Evolutionary conservation across 2,329 filamentous ascomycete species (phyloP).

Genomic region (Penicillium expansum): DNA sequence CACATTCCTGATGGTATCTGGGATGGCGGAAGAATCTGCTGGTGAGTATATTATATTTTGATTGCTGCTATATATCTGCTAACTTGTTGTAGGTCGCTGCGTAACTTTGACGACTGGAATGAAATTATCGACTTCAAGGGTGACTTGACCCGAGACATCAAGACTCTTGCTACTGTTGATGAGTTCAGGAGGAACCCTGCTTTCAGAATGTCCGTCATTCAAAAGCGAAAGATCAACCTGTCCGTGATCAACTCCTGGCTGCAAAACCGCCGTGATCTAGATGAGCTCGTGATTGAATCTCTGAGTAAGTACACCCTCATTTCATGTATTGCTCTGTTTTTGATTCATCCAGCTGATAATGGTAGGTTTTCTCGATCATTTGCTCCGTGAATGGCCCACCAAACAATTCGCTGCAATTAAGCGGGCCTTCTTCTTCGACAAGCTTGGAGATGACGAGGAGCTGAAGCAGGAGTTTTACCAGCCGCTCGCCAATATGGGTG

Average conservation of each 20-base stretch:
- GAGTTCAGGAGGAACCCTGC: constrained; percentile 12
- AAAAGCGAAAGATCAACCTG: constrained; percentile 63
- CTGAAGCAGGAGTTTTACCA: constrained; percentile 49
- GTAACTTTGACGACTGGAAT: constrained; percentile 42
- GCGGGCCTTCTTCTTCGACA: constrained; percentile 71
- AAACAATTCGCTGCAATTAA: constrained; percentile 68
- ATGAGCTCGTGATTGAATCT: constrained; percentile 69
- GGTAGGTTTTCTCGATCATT: constrained; percentile 78
- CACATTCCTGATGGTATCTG: constrained; percentile 56
- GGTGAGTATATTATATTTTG: constrained; percentile 52
- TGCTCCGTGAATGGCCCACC: constrained; percentile 76
- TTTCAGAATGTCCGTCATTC: constrained; percentile 60
- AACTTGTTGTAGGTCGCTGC: constrained; percentile 36
- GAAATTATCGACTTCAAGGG: constrained; percentile 70
- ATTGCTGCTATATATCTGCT: constrained; percentile 35
- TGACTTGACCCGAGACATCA: constrained; percentile 53
- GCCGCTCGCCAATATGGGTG: constrained; percentile 41
- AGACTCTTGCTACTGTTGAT: constrained; percentile 38
- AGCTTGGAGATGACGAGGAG: constrained; percentile 46
- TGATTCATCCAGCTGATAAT: constrained; percentile 6
- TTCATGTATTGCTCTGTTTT: not conserved
- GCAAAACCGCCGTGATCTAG: constrained; percentile 56
- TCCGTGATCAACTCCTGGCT: constrained; percentile 66
- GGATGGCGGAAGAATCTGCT: constrained; percentile 82
- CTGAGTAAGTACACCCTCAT: constrained; percentile 56